Base-by-base conservation (phyloP, 2,329 filamentous ascomycete species). In the Trichoderma asperellum region DNA sequence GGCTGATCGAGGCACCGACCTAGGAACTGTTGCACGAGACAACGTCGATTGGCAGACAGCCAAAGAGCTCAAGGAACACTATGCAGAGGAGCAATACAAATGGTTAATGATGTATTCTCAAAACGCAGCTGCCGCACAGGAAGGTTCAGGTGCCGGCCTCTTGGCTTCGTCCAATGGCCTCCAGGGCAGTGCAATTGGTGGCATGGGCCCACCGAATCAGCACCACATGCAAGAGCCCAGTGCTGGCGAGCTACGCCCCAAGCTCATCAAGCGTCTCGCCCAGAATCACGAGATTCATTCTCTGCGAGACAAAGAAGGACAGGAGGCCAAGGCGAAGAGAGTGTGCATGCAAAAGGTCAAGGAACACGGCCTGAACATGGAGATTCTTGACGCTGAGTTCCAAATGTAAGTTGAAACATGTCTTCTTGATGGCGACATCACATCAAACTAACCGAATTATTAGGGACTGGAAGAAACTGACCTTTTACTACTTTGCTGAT, bases 101-200 rank as follows among this genome's bases (percentile, higher is more conserved):
- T 98, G 95, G 93, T 86, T 99, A 65, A 97, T 98, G 92, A 96
- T 98, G 92, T 99, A 97, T 79, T 97, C 94, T 1, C 91, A 94
- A 78, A 92, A 89, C 77, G 92, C 88, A 8, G 87, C 86, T 43
- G 86, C 85, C 27, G 86, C 85, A 27, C 85, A 89, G 68, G 89
- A 90, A 71, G 86, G 87, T 29, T 82, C 86, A 7, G 85, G 87
- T 43, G 85, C 86, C 63, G 89, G 90, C 34, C 83, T 90, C 64
- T 86, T 91, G 80, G 86, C 90, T 11, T 86, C 87, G 16, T 83
- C 90, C 16, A 89, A 86, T 74, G 86, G 88, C 57, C 82, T 90
- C 70, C 88, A 89, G 71, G 89, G 88, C 68, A 91, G 91, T 76
- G 89, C 91, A 55, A 88, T 93, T 60, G 91, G 91, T 70, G 91